These are phyloP conservation scores for Neofusicoccum parvum DNA, from an alignment of 2,329 filamentous ascomycete genomes.

Conservation along the genomic window DNA sequence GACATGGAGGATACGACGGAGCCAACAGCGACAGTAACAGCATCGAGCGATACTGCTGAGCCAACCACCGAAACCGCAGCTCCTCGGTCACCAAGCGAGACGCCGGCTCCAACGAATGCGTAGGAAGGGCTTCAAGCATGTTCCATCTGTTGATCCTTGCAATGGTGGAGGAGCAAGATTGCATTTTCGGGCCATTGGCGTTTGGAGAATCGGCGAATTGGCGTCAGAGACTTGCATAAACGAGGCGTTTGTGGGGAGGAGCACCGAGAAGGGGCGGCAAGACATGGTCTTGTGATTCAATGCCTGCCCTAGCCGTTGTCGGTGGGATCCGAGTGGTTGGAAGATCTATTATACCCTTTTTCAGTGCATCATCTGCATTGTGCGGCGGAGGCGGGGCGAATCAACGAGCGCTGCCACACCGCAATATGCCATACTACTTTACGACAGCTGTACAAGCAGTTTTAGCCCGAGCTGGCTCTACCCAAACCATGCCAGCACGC, in stretches of 20 bases:
- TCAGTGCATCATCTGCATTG: background rate
- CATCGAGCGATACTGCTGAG: background rate
- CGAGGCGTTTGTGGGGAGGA: background rate
- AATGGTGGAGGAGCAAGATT: background rate
- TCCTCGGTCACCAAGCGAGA: background rate
- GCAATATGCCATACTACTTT: no score
- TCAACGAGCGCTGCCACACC: background rate
- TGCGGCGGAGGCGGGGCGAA: background rate
- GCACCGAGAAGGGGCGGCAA: background rate
- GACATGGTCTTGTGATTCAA: background rate
- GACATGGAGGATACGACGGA: background rate
- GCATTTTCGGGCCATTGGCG: background rate
- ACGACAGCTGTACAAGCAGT: no score
- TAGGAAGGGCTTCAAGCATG: background rate
- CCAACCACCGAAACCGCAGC: background rate
- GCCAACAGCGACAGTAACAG: background rate
- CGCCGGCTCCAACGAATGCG: background rate
- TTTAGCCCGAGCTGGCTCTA: no score
- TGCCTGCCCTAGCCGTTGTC: no score
- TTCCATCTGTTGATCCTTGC: background rate
- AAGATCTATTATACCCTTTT: conserved; percentile 1
- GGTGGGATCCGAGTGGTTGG: background rate
- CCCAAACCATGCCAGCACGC: no score
- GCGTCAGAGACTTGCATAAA: background rate
- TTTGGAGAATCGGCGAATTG: background rate